These are phyloP conservation scores for Eutrema yunnanense DNA, from an alignment of 345 rosid genomes.

Conservation along the genomic window DNA sequence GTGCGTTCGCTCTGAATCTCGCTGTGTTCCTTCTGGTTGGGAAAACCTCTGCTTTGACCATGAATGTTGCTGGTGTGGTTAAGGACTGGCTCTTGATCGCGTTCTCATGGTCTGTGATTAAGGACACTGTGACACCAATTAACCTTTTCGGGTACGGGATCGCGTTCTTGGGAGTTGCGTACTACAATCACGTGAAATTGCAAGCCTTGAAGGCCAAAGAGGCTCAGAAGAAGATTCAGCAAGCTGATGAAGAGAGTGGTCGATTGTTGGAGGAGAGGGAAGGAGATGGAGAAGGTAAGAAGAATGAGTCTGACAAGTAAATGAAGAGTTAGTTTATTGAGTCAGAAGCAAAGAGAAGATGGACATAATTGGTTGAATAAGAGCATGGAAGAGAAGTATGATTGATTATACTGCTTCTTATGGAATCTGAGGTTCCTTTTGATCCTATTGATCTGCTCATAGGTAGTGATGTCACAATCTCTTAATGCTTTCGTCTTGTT, in stretches of 20 bases:
- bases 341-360: not conserved
- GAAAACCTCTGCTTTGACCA: conserved; percentile 92
- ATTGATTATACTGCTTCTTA: not conserved
- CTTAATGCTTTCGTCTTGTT: conserved; percentile 4
- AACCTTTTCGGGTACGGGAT: conserved; percentile 83
- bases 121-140: conserved; percentile 88
- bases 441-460: conserved; percentile 15
- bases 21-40: conserved; percentile 96
- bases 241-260: conserved; percentile 72
- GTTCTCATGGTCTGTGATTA: conserved; percentile 93
- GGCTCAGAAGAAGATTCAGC: conserved; percentile 74
- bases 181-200: conserved; percentile 80
- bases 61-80: conserved; percentile 99
- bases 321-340: not conserved
- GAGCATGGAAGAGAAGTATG: not conserved
- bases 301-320: conserved; percentile 48
- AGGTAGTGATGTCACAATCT: conserved; percentile 16
- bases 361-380: conserved; percentile 1
- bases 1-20: conserved; percentile 86
- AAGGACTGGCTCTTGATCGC: conserved; percentile 95
- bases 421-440: conserved; percentile 16
- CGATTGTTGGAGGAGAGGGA: conserved; percentile 72
- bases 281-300: conserved; percentile 55
- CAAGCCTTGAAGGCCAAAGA: conserved; percentile 89
- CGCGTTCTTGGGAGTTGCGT: conserved; percentile 86